These are phyloP conservation scores for Pythium dissotocum DNA, from an alignment of 352 stramenopile species.

Conservation along the genomic window DNA sequence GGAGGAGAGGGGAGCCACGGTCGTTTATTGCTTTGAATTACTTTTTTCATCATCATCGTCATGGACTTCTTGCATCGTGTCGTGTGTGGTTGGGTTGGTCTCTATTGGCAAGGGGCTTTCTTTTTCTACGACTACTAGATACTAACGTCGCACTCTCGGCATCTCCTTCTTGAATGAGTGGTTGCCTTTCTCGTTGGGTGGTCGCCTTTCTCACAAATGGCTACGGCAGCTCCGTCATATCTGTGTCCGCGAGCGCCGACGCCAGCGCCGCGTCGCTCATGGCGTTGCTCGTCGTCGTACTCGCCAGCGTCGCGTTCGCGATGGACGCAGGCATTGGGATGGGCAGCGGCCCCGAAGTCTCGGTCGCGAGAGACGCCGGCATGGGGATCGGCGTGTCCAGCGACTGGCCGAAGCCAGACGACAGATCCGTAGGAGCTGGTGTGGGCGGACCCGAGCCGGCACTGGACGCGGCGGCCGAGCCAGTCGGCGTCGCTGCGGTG, in stretches of 20 bases:
- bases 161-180: not conserved
- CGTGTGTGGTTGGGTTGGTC: not conserved
- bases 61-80: not conserved
- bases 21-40: slow-evolving; percentile 7
- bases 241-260: slow-evolving; percentile 4
- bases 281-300: not conserved
- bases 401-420: not conserved
- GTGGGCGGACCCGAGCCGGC: not conserved
- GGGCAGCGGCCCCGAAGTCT: not conserved
- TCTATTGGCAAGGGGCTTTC: not conserved
- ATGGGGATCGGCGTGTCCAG: slow-evolving; percentile 32
- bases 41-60: slow-evolving; percentile 2
- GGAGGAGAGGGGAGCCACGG: not conserved
- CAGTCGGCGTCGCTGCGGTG: slow-evolving; percentile 2
- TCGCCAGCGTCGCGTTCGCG: not conserved
- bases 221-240: slow-evolving; percentile 9
- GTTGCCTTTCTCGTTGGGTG: not conserved
- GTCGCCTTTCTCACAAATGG: not conserved
- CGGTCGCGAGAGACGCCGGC: slow-evolving; percentile 24
- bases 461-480: not conserved
- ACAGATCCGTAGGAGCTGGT: not conserved
- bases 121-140: not conserved
- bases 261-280: slow-evolving; percentile 4
- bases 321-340: slow-evolving; percentile 11
- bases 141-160: not conserved